Conservation (phyloP, 108 stramenopile species). For the Hondaea fermentalgiana region DNA sequence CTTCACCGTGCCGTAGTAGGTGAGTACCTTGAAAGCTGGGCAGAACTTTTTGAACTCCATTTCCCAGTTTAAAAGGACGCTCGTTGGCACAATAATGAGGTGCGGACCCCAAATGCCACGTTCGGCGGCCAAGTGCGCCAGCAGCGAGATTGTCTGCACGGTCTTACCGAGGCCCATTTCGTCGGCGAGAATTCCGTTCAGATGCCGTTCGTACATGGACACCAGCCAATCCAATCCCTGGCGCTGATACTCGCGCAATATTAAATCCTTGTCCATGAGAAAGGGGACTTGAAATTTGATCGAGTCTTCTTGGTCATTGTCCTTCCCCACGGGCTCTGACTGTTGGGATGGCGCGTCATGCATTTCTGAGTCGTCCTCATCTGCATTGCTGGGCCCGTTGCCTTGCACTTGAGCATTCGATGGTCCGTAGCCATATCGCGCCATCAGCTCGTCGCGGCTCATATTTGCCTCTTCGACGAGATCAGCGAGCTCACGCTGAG, state of each 20-base stretch:
- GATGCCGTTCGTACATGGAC: constrained; percentile 74
- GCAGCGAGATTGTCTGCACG: constrained; percentile 83
- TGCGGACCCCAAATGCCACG: constrained; percentile 98
- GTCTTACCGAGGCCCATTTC: constrained; percentile 96
- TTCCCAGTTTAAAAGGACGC: constrained; percentile 96
- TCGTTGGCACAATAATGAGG: constrained; percentile 90
- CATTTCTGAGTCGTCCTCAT: too few species aligned
- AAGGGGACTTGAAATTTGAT: constrained; percentile 25
- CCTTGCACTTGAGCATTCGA: too few species aligned
- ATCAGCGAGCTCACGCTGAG: not conserved
- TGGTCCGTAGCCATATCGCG: not conserved
- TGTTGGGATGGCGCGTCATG: not conserved
- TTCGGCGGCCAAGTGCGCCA: constrained; percentile 81
- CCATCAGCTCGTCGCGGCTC: not conserved
- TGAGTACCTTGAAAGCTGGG: constrained; percentile 78
- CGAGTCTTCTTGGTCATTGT: not conserved
- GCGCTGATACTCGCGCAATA: constrained; percentile 85
- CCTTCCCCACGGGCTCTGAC: too few species aligned
- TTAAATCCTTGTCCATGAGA: constrained; percentile 45
- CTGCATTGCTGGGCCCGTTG: too few species aligned
- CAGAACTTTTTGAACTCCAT: constrained; percentile 87
- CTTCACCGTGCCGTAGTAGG: constrained; percentile 90
- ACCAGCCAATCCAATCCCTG: constrained; percentile 91
- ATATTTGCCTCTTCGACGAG: not conserved
- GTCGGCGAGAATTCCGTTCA: constrained; percentile 98